A percentile compares a stretch with the other conserved stretches of the same genome.
phyloP scores from a whole-genome alignment of 371 early-diverging fungal genomes.

The Batkoa obscura region DNA sequence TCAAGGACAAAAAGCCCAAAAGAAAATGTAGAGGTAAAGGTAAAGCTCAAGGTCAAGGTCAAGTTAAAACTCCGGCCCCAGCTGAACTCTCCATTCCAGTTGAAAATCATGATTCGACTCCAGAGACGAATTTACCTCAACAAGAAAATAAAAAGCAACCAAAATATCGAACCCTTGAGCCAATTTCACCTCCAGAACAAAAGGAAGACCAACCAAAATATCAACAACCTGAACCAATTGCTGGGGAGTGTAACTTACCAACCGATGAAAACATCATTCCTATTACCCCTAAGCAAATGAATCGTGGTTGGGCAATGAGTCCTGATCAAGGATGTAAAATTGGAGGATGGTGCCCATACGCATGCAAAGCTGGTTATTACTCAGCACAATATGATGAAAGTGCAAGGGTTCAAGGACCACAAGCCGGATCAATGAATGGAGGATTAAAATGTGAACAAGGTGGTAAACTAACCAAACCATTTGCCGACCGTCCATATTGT shows the following conservation, averaged over 20 bases:
- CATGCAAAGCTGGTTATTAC: conserved; percentile 5
- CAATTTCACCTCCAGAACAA: too few relatives aligned
- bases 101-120: too few relatives aligned
- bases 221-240: not conserved
- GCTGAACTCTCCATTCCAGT: too few relatives aligned
- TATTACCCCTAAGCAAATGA: conserved; percentile 12
- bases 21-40: too few relatives aligned
- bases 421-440: not conserved
- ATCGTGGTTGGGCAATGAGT: conserved; percentile 23
- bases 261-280: conserved; percentile 12
- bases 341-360: conserved; percentile 6
- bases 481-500: conserved; percentile 2
- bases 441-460: not conserved
- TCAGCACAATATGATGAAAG: not conserved
- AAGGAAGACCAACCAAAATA: too few relatives aligned
- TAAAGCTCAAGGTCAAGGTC: too few relatives aligned
- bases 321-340: conserved; percentile 5
- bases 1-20: too few relatives aligned
- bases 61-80: too few relatives aligned
- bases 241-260: conserved; percentile 2
- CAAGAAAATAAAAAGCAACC: too few relatives aligned
- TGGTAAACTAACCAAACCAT: not conserved
- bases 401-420: not conserved
- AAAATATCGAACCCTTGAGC: too few relatives aligned
- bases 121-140: too few relatives aligned